Base-by-base conservation (phyloP, 2,329 filamentous ascomycete genomes). In the Pseudogymnoascus sp. region DNA sequence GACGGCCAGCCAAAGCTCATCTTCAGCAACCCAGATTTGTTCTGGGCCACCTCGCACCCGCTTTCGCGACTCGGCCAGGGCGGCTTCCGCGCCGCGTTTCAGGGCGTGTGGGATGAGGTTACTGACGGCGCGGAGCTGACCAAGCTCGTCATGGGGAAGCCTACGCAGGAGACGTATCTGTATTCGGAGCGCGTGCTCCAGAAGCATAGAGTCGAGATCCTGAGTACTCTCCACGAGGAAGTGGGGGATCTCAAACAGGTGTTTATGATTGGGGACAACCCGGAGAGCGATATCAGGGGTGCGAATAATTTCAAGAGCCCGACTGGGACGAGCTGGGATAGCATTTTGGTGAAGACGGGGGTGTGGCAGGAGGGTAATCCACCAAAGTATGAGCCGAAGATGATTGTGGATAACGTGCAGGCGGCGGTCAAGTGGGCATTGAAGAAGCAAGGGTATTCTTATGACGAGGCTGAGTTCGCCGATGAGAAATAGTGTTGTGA, bases 261-360 rank as follows among this genome's bases (percentile, higher is more conserved):
- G 10, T 97, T 96, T 76, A 97, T 97, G 93, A 84, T 97, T 45
- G 95, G 95, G 5, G 90, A 93, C 72, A 93, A 93, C 71, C 89
- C 90, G 4, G 91, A 91, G 72, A 95, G 89, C 69, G 95, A 99
- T 74, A 96, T 99, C 68, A 80, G 85, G 4, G 95, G 95, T 5
- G 93, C 91, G 18, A 96, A 96, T 73, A 81, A 83, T 54, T 96
- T 89, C 72, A 71, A 78, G 51, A 90, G 88, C 66, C 77, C 81
- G 3, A 76, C 82, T 64, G 87, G 87, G 7, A 89, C 86, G n/a
- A 79, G 86, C 64, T 96, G 93, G 92, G 78, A 81, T 42, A 89
- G 88, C 47, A 82, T 96, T 16, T 77, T 96, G 64, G 89, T 96
- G 29, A 81, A 85, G 68, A 96, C 90, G 7, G 92, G 92, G 0